Evolutionary conservation across 1,284 basidiomycete species (phyloP).

Genomic region (Boletus chippewaensis): DNA sequence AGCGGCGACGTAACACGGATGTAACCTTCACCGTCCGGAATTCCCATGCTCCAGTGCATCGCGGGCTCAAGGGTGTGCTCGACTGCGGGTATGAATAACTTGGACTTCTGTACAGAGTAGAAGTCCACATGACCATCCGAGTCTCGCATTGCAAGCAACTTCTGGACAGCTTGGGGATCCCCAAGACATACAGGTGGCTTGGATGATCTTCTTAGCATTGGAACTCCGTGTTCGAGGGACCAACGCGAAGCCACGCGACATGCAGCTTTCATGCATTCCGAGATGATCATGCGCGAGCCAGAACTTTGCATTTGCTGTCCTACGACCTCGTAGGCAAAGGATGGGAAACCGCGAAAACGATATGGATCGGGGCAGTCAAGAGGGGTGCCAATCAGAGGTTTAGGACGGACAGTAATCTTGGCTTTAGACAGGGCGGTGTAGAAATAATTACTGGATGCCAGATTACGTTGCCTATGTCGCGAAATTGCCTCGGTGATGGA

Average conservation of each 20-base stretch:
- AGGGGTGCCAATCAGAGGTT: constrained; percentile 26
- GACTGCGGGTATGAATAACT: constrained; percentile 35
- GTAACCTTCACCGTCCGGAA: constrained; percentile 70
- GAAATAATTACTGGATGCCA: constrained; percentile 23
- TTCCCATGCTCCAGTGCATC: constrained; percentile 68
- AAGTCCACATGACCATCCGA: constrained; percentile 39
- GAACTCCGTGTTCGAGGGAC: constrained; percentile 55
- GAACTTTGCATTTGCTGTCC: constrained; percentile 23
- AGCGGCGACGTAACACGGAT: constrained; percentile 84
- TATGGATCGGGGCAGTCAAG: constrained; percentile 33
- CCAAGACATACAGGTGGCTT: constrained; percentile 33
- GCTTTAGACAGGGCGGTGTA: constrained; percentile 24
- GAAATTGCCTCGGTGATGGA: constrained; percentile 17
- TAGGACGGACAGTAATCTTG: constrained; percentile 23
- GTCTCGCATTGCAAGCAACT: constrained; percentile 38
- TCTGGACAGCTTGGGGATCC: constrained; percentile 32
- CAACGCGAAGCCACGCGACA: constrained; percentile 74
- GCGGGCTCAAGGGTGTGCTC: constrained; percentile 48
- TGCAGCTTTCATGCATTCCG: constrained; percentile 83
- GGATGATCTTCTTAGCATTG: constrained; percentile 59
- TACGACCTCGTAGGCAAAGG: constrained; percentile 42
- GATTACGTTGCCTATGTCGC: constrained; percentile 22
- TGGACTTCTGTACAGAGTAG: constrained; percentile 29
- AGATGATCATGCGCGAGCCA: constrained; percentile 54
- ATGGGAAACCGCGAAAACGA: constrained; percentile 54